Evolutionary conservation across 352 stramenopile species (phyloP), one percentile per base, ranked within the genome.

Genomic region (Phytophthora idaei): DNA sequence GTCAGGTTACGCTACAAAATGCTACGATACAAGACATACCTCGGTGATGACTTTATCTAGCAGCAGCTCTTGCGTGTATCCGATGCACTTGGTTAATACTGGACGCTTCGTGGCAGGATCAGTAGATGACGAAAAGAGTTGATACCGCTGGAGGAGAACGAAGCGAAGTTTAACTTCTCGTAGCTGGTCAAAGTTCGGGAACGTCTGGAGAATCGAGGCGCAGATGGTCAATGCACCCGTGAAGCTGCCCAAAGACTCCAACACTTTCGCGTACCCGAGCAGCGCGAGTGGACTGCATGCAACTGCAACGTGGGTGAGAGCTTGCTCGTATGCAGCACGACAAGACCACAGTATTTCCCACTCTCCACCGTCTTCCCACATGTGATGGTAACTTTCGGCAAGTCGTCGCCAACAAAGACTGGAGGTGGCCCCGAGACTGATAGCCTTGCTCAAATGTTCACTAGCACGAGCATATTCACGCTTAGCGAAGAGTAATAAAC

Each of bases 271-370:
- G 44, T 90, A 90, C n/a, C 77, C 70, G 32, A 80, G 72, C 4
- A 90, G 58, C 4, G 76, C 76, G 25, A 78, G 66, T 41, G 81
- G 78, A 27, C 70, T 87, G 44, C 73, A 78, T 0, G 77, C 67
- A 10, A 87, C 80, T 45, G 90, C 81, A 8, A 90, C 34, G 37
- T 78, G 69, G 15, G 44, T 77, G 12, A 90, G 56, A 17, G 78
- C 78, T 67, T 90, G 74, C 17, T 92, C 81, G 53, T 82, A 90
- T 7, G 76, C 69, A 25, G 60, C 76, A 31, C 82, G 83, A 27
- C 80, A 76, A 37, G 89, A 78, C 82, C 83, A 94, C 7, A 92
- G 68, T 12, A 68, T 57, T 11, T 85, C 73, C 83, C 86, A 94
- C 31, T 91, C 75, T 4, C 77, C 69, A 9, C 54, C 78, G 11